A percentile compares a stretch with the other conserved stretches of the same genome.
Conservation (phyloP, 1,284 basidiomycete species). For the Melampsora abietis-canadensis region DNA sequence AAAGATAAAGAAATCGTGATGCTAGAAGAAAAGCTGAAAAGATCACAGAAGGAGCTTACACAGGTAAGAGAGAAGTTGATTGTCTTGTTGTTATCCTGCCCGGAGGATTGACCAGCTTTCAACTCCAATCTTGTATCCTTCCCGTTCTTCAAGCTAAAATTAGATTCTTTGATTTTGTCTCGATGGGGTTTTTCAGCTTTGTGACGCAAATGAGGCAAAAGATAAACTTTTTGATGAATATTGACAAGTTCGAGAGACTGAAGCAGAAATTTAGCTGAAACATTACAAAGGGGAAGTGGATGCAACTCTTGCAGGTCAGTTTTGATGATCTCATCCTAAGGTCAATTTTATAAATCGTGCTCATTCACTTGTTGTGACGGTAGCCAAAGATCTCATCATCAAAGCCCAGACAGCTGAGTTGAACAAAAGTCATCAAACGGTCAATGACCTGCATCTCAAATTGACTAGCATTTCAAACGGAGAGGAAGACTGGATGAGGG, state of each 20-base stretch:
- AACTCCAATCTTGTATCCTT: neutral
- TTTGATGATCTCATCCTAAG: neutral
- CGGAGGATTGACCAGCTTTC: neutral
- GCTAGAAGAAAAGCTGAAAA: neutral
- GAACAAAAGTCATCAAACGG: neutral
- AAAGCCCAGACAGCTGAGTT: constrained; percentile 11
- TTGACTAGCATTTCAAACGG: constrained; percentile 22
- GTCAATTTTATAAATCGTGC: neutral
- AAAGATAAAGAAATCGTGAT: neutral
- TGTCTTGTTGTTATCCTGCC: neutral
- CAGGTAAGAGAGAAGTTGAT: neutral
- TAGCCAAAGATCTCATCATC: constrained; percentile 4
- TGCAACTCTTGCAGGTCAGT: constrained; percentile 20
- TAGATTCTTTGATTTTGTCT: neutral
- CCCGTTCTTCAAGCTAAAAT: neutral
- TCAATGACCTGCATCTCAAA: constrained; percentile 31
- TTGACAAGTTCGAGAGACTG: constrained; percentile 26
- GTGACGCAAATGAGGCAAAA: constrained; percentile 21
- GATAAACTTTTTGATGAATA: constrained; percentile 27
- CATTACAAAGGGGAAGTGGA: constrained; percentile 22
- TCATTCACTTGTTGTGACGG: neutral
- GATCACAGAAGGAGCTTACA: neutral
- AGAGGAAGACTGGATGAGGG: constrained; percentile 31
- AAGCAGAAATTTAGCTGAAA: constrained; percentile 14
- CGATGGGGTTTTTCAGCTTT: constrained; percentile 11